These are phyloP conservation scores for Fusarium irregulare DNA, from an alignment of 2,329 filamentous ascomycete genomes.

Conservation along the genomic window DNA sequence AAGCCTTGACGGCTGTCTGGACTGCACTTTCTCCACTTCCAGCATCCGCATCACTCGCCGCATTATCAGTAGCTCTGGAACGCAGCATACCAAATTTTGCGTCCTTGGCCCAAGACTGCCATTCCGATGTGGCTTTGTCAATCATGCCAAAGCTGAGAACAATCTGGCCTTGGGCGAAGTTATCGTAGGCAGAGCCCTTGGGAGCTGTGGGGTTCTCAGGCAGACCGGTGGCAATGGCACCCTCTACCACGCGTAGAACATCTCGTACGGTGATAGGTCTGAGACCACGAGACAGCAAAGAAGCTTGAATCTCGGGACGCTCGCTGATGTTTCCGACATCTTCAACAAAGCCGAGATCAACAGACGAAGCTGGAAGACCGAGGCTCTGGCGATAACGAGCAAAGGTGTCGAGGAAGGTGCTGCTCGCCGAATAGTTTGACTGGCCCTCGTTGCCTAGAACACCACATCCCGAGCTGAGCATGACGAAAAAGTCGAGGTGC, in stretches of 20 bases:
- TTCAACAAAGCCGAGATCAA: constrained; percentile 39
- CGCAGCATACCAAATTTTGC: constrained; percentile 38
- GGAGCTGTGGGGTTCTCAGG: constrained; percentile 16
- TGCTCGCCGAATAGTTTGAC: constrained; percentile 39
- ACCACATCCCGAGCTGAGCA: constrained; percentile 41
- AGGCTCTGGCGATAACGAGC: constrained; percentile 38
- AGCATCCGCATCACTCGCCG: constrained; percentile 24
- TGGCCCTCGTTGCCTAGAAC: constrained; percentile 40
- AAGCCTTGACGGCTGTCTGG: constrained; percentile 41
- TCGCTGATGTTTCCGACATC: constrained; percentile 43
- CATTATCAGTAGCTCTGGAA: constrained; percentile 32
- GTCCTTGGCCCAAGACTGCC: constrained; percentile 42
- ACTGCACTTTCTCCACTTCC: constrained; percentile 38
- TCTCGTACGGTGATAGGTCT: constrained; percentile 41
- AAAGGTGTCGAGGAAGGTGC: constrained; percentile 42
- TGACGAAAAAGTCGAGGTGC: constrained; percentile 41
- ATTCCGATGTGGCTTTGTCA: constrained; percentile 38
- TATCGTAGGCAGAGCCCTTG: constrained; percentile 27
- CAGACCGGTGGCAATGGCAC: constrained; percentile 35
- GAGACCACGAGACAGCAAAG: constrained; percentile 35
- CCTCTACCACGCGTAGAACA: constrained; percentile 40
- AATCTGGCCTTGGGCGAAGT: constrained; percentile 36
- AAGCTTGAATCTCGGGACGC: constrained; percentile 39
- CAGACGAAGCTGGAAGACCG: constrained; percentile 35
- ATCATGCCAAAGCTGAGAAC: constrained; percentile 43